These are phyloP conservation scores for Dactylellina sp. DNA, from an alignment of 2,329 filamentous ascomycete genomes.

Conservation along the genomic window DNA sequence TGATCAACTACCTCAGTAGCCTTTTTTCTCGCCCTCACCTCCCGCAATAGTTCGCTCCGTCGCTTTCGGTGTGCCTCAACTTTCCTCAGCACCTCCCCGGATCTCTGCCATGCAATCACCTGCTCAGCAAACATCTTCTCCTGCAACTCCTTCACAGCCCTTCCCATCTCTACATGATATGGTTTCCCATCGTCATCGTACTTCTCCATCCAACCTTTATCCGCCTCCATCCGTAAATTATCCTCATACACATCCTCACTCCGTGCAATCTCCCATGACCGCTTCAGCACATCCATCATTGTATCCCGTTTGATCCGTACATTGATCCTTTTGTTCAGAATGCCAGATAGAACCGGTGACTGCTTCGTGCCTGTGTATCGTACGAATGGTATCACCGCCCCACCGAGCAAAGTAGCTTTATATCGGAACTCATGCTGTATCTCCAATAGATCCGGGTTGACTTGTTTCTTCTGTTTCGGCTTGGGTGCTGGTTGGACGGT, in stretches of 20 bases:
- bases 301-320: constrained; percentile 32
- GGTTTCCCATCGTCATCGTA: constrained; percentile 8
- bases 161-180: constrained; percentile 1
- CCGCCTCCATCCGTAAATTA: constrained; percentile 11
- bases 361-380: constrained; percentile 42
- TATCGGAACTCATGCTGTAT: constrained; percentile 28
- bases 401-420: constrained; percentile 32
- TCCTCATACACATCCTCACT: constrained; percentile 36
- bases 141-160: constrained; percentile 14
- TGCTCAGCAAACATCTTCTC: constrained; percentile 19
- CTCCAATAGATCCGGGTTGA: constrained; percentile 13
- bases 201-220: constrained; percentile 27
- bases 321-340: constrained; percentile 23
- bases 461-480: constrained; percentile 6
- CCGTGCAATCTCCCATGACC: background rate
- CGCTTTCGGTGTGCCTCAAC: constrained; percentile 36
- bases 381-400: constrained; percentile 33
- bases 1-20: background rate
- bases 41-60: constrained; percentile 10
- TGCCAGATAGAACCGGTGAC: background rate
- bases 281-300: constrained; percentile 8
- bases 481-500: constrained; percentile 41
- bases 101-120: constrained; percentile 29
- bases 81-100: constrained; percentile 14
- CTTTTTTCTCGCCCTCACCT: constrained; percentile 7